A percentile compares a stretch with the other conserved stretches of the same genome.
Evolutionary conservation across 441 rosid genomes (phyloP).

Genomic region (Adansonia rubrostipa): DNA sequence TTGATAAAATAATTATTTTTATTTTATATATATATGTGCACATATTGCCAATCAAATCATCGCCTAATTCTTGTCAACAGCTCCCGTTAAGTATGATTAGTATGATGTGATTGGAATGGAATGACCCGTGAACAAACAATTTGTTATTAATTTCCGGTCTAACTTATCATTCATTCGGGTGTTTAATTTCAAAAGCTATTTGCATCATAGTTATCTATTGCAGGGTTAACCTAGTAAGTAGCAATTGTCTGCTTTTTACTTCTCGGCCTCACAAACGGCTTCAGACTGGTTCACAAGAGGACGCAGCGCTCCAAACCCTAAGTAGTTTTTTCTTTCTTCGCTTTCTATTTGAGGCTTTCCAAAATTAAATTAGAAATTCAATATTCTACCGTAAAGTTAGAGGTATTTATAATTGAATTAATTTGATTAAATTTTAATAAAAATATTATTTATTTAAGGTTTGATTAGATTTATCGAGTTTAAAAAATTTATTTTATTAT

Average conservation of each 20-base stretch:
- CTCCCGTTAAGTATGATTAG: conserved; percentile 26
- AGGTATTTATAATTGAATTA: too few species aligned
- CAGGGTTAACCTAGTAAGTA: background rate
- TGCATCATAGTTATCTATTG: background rate
- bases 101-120: conserved; percentile 15
- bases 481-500: too few species aligned
- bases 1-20: too few species aligned
- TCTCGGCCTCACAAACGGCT: background rate
- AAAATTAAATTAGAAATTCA: too few species aligned
- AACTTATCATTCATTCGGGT: conserved; percentile 27
- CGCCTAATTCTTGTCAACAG: conserved; percentile 26
- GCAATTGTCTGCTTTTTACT: background rate
- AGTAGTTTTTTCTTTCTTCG: too few species aligned
- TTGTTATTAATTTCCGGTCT: conserved; percentile 23
- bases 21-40: too few species aligned
- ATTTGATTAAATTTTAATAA: too few species aligned
- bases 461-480: too few species aligned
- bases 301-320: background rate
- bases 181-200: background rate
- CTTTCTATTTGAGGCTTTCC: too few species aligned
- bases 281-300: background rate
- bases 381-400: too few species aligned
- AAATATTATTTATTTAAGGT: too few species aligned
- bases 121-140: conserved; percentile 48
- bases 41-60: conserved; percentile 26